Conservation (phyloP, 2,329 filamentous ascomycete species). For the Helotiales sp. region DNA sequence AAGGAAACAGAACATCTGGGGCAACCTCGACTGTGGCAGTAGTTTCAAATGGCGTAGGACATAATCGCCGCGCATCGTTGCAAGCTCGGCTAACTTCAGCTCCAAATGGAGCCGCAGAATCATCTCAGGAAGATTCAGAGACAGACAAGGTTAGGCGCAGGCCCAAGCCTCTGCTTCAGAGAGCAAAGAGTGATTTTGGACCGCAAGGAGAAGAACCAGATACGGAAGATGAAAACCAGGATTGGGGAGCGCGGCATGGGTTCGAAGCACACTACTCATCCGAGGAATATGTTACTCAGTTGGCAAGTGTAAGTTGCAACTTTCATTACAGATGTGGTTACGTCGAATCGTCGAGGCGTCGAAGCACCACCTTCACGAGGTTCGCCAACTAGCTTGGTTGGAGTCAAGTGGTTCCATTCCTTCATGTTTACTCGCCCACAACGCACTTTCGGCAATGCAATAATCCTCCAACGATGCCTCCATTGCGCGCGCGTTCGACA, state of each 20-base stretch:
- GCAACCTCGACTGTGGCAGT: not conserved
- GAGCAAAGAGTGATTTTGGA: slow-evolving; percentile 55
- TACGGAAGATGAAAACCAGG: slow-evolving; percentile 30
- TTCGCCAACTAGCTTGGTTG: too few relatives aligned
- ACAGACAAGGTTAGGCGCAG: slow-evolving; percentile 24
- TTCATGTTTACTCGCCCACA: not conserved
- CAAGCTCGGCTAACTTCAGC: slow-evolving; percentile 24
- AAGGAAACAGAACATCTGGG: slow-evolving; percentile 8
- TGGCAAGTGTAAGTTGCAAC: slow-evolving; percentile 56
- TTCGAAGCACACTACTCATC: slow-evolving; percentile 74
- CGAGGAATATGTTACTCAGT: slow-evolving; percentile 66
- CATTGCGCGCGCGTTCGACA: too few relatives aligned
- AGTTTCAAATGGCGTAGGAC: not conserved
- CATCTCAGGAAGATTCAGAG: slow-evolving; percentile 33
- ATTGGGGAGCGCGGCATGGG: slow-evolving; percentile 57
- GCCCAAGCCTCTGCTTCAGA: slow-evolving; percentile 29
- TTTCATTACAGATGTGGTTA: too few relatives aligned
- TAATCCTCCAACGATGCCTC: too few relatives aligned
- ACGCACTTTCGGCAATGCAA: too few relatives aligned
- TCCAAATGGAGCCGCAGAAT: slow-evolving; percentile 24
- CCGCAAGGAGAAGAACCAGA: slow-evolving; percentile 40
- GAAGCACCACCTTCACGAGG: too few relatives aligned
- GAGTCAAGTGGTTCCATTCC: too few relatives aligned
- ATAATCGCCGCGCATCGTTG: slow-evolving; percentile 3
- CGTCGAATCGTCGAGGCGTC: too few relatives aligned